Conservation (phyloP, 1,284 basidiomycete genomes). For the Pseudozyma thailandica region DNA sequence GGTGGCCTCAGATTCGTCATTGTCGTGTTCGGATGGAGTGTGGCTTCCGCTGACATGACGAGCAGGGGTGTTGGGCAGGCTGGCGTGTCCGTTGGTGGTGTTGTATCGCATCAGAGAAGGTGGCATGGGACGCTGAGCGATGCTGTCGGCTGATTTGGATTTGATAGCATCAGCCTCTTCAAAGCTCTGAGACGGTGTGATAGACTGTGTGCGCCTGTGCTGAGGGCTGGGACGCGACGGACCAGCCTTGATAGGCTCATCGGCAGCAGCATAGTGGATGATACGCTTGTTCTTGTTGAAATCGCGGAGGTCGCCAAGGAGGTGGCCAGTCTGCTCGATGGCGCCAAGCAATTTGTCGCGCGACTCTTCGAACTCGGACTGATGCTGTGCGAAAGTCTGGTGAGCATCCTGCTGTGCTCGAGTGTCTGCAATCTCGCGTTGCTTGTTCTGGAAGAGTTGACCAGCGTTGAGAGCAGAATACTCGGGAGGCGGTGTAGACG, state of each 20-base stretch:
- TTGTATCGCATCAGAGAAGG: slow-evolving; percentile 39
- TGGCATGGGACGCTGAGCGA: slow-evolving; percentile 20
- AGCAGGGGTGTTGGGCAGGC: slow-evolving; percentile 45
- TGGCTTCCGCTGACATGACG: slow-evolving; percentile 11
- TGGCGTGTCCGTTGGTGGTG: slow-evolving; percentile 38
- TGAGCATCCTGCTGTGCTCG: slow-evolving; percentile 33
- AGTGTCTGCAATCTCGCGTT: slow-evolving; percentile 24
- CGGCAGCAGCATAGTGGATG: slow-evolving; percentile 78
- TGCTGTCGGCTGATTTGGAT: slow-evolving; percentile 17
- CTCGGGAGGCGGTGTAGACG: slow-evolving; percentile 24
- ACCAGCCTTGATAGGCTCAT: slow-evolving; percentile 8
- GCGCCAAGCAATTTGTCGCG: slow-evolving; percentile 69
- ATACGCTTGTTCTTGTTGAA: slow-evolving; percentile 89
- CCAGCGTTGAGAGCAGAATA: slow-evolving; percentile 16
- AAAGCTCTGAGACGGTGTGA: slow-evolving; percentile 19
- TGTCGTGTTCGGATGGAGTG: slow-evolving; percentile 2
- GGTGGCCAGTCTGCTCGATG: slow-evolving; percentile 77
- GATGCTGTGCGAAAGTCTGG: slow-evolving; percentile 39
- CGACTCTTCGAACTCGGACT: slow-evolving; percentile 45
- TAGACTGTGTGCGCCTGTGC: slow-evolving; percentile 40
- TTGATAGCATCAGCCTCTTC: slow-evolving; percentile 29
- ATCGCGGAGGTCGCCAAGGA: slow-evolving; percentile 78
- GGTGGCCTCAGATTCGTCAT: slow-evolving; percentile 23
- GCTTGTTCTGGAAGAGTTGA: slow-evolving; percentile 32
- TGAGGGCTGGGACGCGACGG: slow-evolving; percentile 17